Evolutionary conservation across 345 rosid genomes (phyloP), one percentile per base, ranked within the genome.

Genomic region (Aethionema arabicum): DNA sequence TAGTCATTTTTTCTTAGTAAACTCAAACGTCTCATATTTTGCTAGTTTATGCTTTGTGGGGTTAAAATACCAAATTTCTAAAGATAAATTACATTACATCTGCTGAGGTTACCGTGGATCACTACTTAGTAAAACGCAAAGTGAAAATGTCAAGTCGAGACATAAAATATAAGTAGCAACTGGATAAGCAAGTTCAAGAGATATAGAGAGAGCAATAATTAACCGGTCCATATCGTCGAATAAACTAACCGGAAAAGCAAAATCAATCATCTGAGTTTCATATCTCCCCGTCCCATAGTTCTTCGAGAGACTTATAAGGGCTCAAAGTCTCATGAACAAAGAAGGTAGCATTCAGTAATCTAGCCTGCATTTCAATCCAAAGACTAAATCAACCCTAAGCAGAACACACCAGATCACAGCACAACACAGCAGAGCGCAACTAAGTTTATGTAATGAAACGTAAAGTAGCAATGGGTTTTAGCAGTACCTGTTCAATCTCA

Each of bases 271-370:
- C 46, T 15, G 31, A 69, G 46, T n/a, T 38, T 80, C 69, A 85
- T 48, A 91, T 68, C 77, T 91, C 95, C 13, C 91, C 96, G 50
- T 91, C 96, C 96, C 96, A 88, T 4, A 91, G 69, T 27, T 91
- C 91, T 69, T 87, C 88, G 0, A 82, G 16, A 44, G 80, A 70
- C 83, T 47, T 85, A 36, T 85, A 88, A 2, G 77, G 67, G 15
- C 95, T 64, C 10, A 57, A 29, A 2, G 81, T 81, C 66, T 85
- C 91, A 43, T 87, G 83, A 39, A 58, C 80, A 64, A 85, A 83
- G 4, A 52, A 49, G 9, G 74, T 14, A 8, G 72, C 90, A 63
- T 62, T 46, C 35, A 90, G 0, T 29, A 85, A 63, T 66, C 82
- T 82, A 33, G 73, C 87, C 92, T 85, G 85, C 78, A 69, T 37